Percentiles rank a stretch among this genome's conserved stretches.
phyloP scores from a whole-genome alignment of 2,329 filamentous ascomycete species.

The Tolypocladium tropicale region DNA sequence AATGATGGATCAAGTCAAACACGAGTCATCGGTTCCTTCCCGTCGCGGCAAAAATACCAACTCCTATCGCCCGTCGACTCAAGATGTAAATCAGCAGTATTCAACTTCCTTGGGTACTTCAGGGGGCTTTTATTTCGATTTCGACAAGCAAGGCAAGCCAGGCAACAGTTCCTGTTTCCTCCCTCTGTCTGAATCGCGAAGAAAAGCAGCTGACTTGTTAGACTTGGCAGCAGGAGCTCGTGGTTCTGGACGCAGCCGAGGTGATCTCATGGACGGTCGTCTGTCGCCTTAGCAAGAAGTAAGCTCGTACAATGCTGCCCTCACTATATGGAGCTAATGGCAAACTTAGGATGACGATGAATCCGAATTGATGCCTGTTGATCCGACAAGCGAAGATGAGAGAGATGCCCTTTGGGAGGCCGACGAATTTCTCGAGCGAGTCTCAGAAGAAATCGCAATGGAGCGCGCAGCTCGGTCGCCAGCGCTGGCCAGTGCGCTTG shows the following conservation, averaged over 20 bases:
- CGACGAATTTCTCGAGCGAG: slow-evolving; percentile 1
- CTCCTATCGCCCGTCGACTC: neutral
- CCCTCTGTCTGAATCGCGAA: too few species aligned
- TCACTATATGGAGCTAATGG: neutral
- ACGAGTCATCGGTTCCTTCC: neutral
- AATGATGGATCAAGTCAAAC: neutral
- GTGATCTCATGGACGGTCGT: slow-evolving; percentile 7
- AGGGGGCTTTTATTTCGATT: too few species aligned
- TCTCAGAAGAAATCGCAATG: neutral
- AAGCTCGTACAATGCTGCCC: neutral
- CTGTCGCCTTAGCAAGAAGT: slow-evolving; percentile 17
- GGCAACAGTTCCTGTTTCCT: too few species aligned
- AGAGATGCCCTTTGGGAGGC: neutral
- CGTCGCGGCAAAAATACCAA: neutral
- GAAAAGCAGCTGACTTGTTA: neutral
- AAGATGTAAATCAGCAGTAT: neutral
- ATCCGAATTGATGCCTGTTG: neutral
- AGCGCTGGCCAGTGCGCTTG: too few species aligned
- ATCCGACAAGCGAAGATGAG: neutral
- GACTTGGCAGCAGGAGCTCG: neutral
- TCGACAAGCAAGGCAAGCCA: neutral
- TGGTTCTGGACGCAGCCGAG: too few species aligned
- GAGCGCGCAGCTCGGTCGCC: neutral
- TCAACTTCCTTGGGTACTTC: neutral
- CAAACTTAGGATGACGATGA: neutral